phyloP scores from a whole-genome alignment of 140 eudicot genomes.

The Erigeron philadelphicus region DNA sequence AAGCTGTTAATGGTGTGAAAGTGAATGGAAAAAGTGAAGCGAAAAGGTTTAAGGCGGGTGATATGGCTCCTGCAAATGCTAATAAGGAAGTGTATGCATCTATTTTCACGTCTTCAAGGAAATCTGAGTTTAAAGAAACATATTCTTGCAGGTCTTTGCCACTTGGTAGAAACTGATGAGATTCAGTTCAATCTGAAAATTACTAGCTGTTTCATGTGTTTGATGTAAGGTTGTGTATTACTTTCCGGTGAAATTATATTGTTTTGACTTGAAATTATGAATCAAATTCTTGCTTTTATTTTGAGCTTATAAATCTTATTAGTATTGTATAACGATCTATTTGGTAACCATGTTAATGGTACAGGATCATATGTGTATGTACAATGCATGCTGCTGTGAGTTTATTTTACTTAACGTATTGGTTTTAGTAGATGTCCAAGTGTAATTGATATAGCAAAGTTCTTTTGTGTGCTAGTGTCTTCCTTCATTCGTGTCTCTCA shows the following conservation, averaged over 20 bases:
- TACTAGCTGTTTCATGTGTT: constrained; percentile 10
- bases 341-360: constrained; percentile 16
- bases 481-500: no score
- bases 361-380: background rate
- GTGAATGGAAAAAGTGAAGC: constrained; percentile 30
- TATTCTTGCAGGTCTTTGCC: constrained; percentile 85
- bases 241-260: constrained; percentile 4
- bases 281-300: background rate
- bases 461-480: no score
- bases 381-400: background rate
- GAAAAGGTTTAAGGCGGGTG: constrained; percentile 69
- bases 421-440: no score
- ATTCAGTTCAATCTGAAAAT: constrained; percentile 13
- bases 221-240: constrained; percentile 19
- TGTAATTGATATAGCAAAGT: no score
- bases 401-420: background rate
- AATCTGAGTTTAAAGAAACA: constrained; percentile 73
- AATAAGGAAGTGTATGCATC: constrained; percentile 77
- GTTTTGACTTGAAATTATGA: background rate
- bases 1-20: constrained; percentile 34
- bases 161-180: constrained; percentile 71
- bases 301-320: constrained; percentile 8
- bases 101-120: constrained; percentile 78
- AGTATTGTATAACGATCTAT: background rate
- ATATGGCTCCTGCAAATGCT: constrained; percentile 62